Evolutionary conservation across 2,329 filamentous ascomycete genomes (phyloP).

Genomic region (Aspergillus chevalieri): DNA sequence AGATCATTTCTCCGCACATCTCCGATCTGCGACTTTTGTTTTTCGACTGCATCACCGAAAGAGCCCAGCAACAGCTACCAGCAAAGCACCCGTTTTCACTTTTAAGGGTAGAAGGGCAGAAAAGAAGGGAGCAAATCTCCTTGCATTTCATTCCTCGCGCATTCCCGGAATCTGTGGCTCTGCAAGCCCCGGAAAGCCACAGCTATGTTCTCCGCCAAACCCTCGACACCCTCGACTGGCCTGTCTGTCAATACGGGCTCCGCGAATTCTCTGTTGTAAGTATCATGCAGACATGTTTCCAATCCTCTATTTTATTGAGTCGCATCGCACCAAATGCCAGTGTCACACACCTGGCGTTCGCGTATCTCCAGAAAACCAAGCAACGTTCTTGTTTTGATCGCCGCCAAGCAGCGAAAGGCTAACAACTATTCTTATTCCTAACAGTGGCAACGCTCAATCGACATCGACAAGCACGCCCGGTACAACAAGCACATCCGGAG

Average conservation of each 20-base stretch:
- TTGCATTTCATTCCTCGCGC: not conserved
- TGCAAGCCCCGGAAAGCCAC: not conserved
- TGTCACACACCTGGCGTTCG: not conserved
- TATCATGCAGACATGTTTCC: not conserved
- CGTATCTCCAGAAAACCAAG: not conserved
- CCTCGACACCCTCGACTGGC: constrained; percentile 25
- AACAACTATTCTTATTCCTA: constrained; percentile 8
- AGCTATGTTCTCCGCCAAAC: constrained; percentile 33
- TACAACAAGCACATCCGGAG: constrained; percentile 21
- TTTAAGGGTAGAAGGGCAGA: not conserved
- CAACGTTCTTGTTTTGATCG: not conserved
- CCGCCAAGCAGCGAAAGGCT: constrained; percentile 3
- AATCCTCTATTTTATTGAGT: not conserved
- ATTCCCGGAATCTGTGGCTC: not conserved
- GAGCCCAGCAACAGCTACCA: not conserved
- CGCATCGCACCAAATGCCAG: too few relatives aligned
- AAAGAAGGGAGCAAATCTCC: not conserved
- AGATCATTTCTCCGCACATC: constrained; percentile 8
- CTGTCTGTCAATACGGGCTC: constrained; percentile 51
- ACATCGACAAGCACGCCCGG: constrained; percentile 21
- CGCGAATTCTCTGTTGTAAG: constrained; percentile 45
- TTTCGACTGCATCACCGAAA: not conserved
- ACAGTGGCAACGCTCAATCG: constrained; percentile 25
- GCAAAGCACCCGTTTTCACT: not conserved
- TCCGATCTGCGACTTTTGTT: not conserved